Percentiles rank a stretch among this genome's conserved stretches.
phyloP scores from a whole-genome alignment of 192 early-diverging fungal genomes.

The Phlyctochytrium planicorne region DNA sequence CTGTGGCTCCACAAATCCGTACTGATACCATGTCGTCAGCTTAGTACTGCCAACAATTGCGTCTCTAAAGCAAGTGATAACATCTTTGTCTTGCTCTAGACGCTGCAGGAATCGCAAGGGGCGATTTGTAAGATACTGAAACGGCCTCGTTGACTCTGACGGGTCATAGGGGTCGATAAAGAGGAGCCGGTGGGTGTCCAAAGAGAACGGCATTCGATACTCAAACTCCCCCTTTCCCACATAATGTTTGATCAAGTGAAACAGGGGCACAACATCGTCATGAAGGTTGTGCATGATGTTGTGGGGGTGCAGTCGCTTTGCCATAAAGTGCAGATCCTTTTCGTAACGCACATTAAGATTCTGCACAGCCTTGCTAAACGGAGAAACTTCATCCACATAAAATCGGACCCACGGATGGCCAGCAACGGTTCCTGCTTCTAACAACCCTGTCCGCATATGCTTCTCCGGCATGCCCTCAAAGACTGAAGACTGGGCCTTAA shows the following conservation, averaged over 20 bases:
- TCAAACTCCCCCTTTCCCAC: slow-evolving; percentile 22
- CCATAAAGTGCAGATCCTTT: slow-evolving; percentile 39
- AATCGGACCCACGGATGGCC: slow-evolving; percentile 41
- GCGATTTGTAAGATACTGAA: slow-evolving; percentile 43
- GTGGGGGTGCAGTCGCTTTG: slow-evolving; percentile 39
- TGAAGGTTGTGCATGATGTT: slow-evolving; percentile 60
- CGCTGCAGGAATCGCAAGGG: slow-evolving; percentile 32
- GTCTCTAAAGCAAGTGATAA: slow-evolving; percentile 52
- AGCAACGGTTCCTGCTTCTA: slow-evolving; percentile 41
- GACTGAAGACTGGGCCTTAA: slow-evolving; percentile 38
- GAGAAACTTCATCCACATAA: slow-evolving; percentile 39
- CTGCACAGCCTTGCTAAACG: slow-evolving; percentile 32
- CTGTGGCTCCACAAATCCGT: slow-evolving; percentile 49
- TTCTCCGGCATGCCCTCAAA: slow-evolving; percentile 34
- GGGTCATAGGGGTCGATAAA: slow-evolving; percentile 36
- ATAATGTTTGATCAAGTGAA: slow-evolving; percentile 37
- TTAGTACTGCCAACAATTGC: slow-evolving; percentile 45
- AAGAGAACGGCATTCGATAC: slow-evolving; percentile 31
- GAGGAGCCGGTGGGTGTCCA: slow-evolving; percentile 38
- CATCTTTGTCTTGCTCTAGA: slow-evolving; percentile 31
- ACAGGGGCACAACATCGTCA: slow-evolving; percentile 49
- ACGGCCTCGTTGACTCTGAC: slow-evolving; percentile 41
- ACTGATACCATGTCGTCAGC: slow-evolving; percentile 55
- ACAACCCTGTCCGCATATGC: slow-evolving; percentile 25
- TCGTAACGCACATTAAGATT: slow-evolving; percentile 47